Percentiles rank a stretch among this genome's conserved stretches.
phyloP scores from a whole-genome alignment of 2,329 filamentous ascomycete genomes.

The Herpotrichia juniperi region DNA sequence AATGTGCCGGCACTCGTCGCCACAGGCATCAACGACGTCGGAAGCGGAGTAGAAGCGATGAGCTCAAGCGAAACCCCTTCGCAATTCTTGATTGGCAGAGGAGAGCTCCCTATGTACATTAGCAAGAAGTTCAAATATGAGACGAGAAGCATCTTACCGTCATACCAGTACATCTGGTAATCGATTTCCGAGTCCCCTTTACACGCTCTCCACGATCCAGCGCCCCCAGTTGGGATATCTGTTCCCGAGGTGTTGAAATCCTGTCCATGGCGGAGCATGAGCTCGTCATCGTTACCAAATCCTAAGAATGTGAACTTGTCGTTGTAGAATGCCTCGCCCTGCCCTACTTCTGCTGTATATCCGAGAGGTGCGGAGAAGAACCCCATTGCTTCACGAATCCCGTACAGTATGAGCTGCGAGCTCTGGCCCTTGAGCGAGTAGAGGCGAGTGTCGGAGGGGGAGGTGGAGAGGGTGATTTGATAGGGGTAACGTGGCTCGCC shows the following conservation, averaged over 20 bases:
- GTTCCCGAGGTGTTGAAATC: conserved; percentile 2
- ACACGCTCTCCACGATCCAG: conserved; percentile 12
- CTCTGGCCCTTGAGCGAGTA: conserved; percentile 7
- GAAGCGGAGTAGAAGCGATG: not conserved
- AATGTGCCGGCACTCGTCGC: not conserved
- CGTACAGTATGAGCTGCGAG: conserved; percentile 8
- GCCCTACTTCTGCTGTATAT: not conserved
- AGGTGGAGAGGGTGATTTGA: conserved; percentile 6
- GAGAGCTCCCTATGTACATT: conserved; percentile 4
- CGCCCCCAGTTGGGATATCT: not conserved
- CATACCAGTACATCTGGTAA: conserved; percentile 15
- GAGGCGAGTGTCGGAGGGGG: not conserved
- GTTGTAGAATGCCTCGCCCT: conserved; percentile 1
- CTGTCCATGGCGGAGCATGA: not conserved
- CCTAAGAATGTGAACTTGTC: conserved; percentile 3
- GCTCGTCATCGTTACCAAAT: not conserved
- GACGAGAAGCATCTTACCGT: conserved; percentile 6
- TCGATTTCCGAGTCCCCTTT: conserved; percentile 5
- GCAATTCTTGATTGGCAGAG: conserved; percentile 10
- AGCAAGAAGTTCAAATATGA: not conserved
- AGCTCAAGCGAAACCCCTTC: conserved; percentile 7
- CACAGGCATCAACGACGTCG: not conserved
- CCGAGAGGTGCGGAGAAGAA: conserved; percentile 8
- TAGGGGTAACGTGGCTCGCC: conserved; percentile 10
- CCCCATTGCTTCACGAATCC: conserved; percentile 1